phyloP scores from a whole-genome alignment of 1,284 basidiomycete species.

The Lentinula novae-zelandiae region DNA sequence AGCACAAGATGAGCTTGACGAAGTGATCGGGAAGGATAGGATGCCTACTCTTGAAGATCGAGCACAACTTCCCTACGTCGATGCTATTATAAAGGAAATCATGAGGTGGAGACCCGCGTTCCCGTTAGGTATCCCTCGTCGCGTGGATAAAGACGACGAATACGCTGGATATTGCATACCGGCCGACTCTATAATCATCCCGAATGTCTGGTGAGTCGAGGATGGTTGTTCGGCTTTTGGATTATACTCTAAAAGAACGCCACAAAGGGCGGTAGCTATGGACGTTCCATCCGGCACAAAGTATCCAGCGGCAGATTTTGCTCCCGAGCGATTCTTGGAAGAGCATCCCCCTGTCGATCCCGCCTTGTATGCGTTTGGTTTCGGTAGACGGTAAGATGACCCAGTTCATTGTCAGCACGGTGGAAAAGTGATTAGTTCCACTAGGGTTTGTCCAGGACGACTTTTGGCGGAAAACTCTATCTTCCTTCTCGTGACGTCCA shows the following conservation, averaged over 20 bases:
- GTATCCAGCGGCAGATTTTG: background rate
- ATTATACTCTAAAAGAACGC: background rate
- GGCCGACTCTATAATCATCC: background rate
- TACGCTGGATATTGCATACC: background rate
- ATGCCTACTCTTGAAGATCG: slow-evolving; percentile 15
- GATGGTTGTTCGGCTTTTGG: background rate
- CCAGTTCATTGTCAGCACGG: background rate
- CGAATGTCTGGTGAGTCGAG: background rate
- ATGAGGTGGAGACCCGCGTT: background rate
- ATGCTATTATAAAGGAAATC: slow-evolving; percentile 15
- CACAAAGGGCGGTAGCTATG: background rate
- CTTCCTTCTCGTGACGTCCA: background rate
- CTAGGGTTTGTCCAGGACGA: background rate
- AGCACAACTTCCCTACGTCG: slow-evolving; percentile 14
- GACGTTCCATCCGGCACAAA: too few species aligned
- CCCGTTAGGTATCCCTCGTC: slow-evolving; percentile 14
- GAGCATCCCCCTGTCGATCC: background rate
- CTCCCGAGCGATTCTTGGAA: background rate
- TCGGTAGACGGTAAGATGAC: background rate
- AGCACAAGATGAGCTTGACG: slow-evolving; percentile 17
- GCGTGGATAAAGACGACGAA: slow-evolving; percentile 7
- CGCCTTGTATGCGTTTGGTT: background rate
- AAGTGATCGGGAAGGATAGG: slow-evolving; percentile 12
- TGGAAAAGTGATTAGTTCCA: background rate
- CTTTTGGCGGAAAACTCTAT: background rate